phyloP scores from a whole-genome alignment of 2,329 filamentous ascomycete genomes.

The Parasarocladium wereldwijsianum region DNA sequence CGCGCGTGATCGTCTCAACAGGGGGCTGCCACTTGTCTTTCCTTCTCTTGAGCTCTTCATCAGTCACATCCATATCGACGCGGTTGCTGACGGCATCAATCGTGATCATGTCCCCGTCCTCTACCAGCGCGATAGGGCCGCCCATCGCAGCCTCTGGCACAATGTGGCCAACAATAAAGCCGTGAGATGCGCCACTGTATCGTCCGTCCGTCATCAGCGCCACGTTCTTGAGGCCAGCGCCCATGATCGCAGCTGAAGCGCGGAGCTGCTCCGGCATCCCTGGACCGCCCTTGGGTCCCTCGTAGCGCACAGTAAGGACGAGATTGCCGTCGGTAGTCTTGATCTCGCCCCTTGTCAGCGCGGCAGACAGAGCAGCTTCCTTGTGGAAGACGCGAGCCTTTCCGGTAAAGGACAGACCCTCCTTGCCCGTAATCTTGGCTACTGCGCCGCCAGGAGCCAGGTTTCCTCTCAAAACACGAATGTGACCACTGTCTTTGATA shows the following conservation, averaged over 20 bases:
- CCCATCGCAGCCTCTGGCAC: constrained; percentile 81
- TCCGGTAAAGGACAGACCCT: constrained; percentile 70
- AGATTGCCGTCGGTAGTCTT: constrained; percentile 67
- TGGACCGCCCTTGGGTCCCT: constrained; percentile 83
- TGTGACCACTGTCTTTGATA: constrained; percentile 76
- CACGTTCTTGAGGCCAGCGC: constrained; percentile 61
- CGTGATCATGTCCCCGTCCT: constrained; percentile 62
- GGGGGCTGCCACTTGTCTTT: constrained; percentile 48
- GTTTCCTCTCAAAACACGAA: constrained; percentile 76
- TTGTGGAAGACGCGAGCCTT: constrained; percentile 74
- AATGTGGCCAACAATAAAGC: constrained; percentile 89
- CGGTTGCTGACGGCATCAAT: constrained; percentile 67
- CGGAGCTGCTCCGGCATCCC: constrained; percentile 95
- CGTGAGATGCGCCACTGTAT: constrained; percentile 78
- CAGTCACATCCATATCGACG: constrained; percentile 49
- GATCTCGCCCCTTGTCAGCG: constrained; percentile 63
- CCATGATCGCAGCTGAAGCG: constrained; percentile 82
- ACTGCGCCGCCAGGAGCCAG: constrained; percentile 77
- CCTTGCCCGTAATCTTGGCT: constrained; percentile 89
- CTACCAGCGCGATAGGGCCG: constrained; percentile 73
- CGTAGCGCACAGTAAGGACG: constrained; percentile 77
- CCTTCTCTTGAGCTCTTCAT: constrained; percentile 46
- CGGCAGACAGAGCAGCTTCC: constrained; percentile 65
- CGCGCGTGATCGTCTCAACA: constrained; percentile 40
- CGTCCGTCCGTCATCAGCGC: constrained; percentile 86